Conservation (phyloP, 1,284 basidiomycete species). For the Cryptococcus neoformans region DNA sequence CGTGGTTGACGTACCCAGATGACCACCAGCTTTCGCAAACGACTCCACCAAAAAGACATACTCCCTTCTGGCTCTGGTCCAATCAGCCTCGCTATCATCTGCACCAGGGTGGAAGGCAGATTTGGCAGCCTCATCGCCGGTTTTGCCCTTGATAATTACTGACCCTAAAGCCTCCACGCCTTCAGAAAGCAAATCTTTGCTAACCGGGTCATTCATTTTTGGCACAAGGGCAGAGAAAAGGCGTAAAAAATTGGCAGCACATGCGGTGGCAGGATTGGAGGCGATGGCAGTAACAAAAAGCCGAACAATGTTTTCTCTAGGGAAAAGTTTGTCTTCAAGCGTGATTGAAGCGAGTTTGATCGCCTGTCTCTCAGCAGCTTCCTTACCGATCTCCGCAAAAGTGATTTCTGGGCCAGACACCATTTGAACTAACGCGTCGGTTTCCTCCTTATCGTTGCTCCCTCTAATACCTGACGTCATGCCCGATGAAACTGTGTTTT, state of each 20-base stretch:
- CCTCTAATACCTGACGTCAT: constrained; percentile 63
- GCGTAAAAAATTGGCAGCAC: constrained; percentile 65
- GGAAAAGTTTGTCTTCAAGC: constrained; percentile 60
- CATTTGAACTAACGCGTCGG: constrained; percentile 65
- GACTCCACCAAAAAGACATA: constrained; percentile 61
- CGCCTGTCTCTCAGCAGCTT: constrained; percentile 59
- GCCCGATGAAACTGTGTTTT: constrained; percentile 19
- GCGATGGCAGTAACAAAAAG: constrained; percentile 76
- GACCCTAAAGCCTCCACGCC: constrained; percentile 63
- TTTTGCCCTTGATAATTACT: constrained; percentile 26
- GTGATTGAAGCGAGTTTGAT: constrained; percentile 56
- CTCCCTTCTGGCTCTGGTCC: constrained; percentile 60
- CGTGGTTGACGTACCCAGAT: constrained; percentile 53
- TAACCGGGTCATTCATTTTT: constrained; percentile 58
- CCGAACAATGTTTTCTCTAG: constrained; percentile 65
- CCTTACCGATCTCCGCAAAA: constrained; percentile 58
- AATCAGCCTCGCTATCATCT: constrained; percentile 55
- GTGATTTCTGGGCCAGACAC: constrained; percentile 41
- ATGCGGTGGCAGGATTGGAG: constrained; percentile 63
- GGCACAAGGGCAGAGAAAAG: constrained; percentile 62
- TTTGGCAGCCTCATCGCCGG: constrained; percentile 49
- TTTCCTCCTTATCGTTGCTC: constrained; percentile 64
- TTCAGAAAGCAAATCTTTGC: constrained; percentile 60
- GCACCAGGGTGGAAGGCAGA: constrained; percentile 50
- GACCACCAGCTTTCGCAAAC: constrained; percentile 60